A percentile compares a stretch with the other conserved stretches of the same genome.
Conservation (phyloP, 805 yeast species). For the Candida ortonii region DNA sequence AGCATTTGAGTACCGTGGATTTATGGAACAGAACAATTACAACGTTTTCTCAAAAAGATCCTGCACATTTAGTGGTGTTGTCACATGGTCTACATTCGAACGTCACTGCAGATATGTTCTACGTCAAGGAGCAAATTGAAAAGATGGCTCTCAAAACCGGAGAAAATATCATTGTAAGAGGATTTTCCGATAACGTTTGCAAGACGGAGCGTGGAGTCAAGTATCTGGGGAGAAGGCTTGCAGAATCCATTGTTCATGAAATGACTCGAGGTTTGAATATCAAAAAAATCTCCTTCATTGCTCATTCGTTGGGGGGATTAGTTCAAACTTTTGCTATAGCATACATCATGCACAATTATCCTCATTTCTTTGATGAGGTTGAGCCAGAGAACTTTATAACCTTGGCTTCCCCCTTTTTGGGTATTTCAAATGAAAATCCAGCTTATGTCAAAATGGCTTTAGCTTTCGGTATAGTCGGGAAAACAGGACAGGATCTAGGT, state of each 20-base stretch:
- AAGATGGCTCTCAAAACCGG: conserved; percentile 37
- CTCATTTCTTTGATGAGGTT: conserved; percentile 63
- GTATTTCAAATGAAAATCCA: conserved; percentile 86
- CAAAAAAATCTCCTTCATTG: conserved; percentile 74
- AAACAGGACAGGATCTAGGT: conserved; percentile 88
- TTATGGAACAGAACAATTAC: conserved; percentile 74
- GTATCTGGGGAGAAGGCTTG: conserved; percentile 78
- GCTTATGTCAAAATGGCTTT: conserved; percentile 78
- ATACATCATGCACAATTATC: conserved; percentile 64
- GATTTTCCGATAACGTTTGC: conserved; percentile 79
- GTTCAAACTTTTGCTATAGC: conserved; percentile 90
- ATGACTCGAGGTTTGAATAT: conserved; percentile 44
- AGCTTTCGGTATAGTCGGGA: conserved; percentile 86
- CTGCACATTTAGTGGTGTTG: conserved; percentile 77
- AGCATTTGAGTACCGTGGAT: conserved; percentile 57
- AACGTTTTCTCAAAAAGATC: conserved; percentile 35
- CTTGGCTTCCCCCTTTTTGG: conserved; percentile 85
- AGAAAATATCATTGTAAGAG: conserved; percentile 76
- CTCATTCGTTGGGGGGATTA: conserved; percentile 92
- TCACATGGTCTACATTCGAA: conserved; percentile 95
- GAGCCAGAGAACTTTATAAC: conserved; percentile 78
- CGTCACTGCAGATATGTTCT: conserved; percentile 85
- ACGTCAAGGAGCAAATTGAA: conserved; percentile 77
- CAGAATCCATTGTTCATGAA: conserved; percentile 62
- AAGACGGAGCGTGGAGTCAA: conserved; percentile 87